Base-by-base conservation (phyloP, 257 asterid species). In the Petunia secreta region DNA sequence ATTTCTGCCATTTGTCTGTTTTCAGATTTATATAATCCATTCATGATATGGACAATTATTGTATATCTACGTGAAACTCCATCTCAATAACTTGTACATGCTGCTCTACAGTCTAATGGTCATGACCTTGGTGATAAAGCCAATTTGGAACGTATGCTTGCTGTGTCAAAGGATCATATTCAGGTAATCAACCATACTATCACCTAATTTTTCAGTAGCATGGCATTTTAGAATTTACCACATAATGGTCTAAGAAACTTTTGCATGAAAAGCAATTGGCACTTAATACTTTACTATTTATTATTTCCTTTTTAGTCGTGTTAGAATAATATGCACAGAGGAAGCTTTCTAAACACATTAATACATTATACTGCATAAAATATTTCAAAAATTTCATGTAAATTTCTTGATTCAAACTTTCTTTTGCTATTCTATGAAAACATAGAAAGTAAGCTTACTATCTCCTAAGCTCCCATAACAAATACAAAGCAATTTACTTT, bases 121-220 rank as follows among this genome's bases (percentile, higher is more conserved):
- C 93, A 92, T 85, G 96, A 93, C 74, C 95, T 89, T 81, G 97
- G 97, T 75, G 81, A 85, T 87, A 75, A 85, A 82, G 89, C 92
- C 80, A 82, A 75, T 67, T 82, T 83, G 6, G 90, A 87, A 83
- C 91, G 66, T 80, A 85, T 89, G 91, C 97, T 92, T 79, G 89
- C 91, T 75, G 88, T 90, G 64, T 87, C 89, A 16, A 92, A 88
- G 90, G 99, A 95, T 90, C 97, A 92, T 85, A 95, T 95, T 82
- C 97, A 91, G 98, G 99, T 95, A 77, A 39, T 57, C 46, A 11
- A n/a, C 52, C 43, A 11, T 63, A 69, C 39, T 41, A 16, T 46
- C 78, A 9, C 25, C 25, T 25, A 25, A 25, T 25, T 25, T 41
- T 73, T 46, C 78, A 73, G 62, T 73, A 50, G 48, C 62, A 50